These are phyloP conservation scores for Tetrahymena elliotti DNA, from an alignment of 73 alveolate genomes.

Conservation along the genomic window DNA sequence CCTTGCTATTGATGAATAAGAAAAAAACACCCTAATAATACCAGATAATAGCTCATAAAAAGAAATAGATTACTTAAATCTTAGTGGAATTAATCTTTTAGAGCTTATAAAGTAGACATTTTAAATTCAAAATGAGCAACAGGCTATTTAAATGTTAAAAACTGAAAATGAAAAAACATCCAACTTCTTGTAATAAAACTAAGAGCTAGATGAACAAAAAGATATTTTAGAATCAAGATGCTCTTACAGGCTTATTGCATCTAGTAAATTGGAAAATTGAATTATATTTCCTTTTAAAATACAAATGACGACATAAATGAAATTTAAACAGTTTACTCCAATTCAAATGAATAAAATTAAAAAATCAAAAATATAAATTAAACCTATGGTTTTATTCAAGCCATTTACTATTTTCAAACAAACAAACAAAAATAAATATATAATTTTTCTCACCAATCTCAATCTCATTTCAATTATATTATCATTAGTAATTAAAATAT, in stretches of 20 bases:
- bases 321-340: neutral
- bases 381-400: neutral
- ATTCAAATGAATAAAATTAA: too few relatives aligned
- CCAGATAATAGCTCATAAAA: neutral
- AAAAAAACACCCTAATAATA: neutral
- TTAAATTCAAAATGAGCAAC: too few relatives aligned
- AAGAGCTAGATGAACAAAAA: neutral
- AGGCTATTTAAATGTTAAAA: neutral
- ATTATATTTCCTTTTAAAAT: neutral
- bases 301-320: too few relatives aligned
- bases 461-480: neutral
- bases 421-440: too few relatives aligned
- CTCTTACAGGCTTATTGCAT: neutral
- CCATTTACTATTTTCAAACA: neutral
- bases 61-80: neutral
- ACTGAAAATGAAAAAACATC: neutral
- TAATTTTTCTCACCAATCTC: neutral
- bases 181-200: too few relatives aligned
- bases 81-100: neutral
- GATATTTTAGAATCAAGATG: neutral
- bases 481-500: too few relatives aligned
- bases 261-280: neutral
- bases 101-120: neutral
- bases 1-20: neutral
- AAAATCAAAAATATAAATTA: too few relatives aligned